phyloP scores from a whole-genome alignment of 345 rosid genomes.

The Punica granatum region DNA sequence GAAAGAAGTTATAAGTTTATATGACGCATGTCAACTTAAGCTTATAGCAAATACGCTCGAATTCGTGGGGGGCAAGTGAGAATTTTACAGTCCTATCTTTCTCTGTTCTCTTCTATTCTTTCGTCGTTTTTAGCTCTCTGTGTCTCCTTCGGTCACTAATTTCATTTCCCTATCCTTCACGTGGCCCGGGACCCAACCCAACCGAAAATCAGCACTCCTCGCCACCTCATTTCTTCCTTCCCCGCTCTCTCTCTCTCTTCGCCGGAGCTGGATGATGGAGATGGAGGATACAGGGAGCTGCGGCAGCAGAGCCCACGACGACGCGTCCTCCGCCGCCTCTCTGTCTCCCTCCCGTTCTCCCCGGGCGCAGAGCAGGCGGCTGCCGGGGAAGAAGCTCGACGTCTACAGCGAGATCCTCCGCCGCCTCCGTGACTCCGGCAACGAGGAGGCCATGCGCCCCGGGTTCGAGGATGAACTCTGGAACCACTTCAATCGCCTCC shows the following conservation, averaged over 20 bases:
- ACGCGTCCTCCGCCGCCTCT: neutral
- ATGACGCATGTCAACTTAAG: too few species aligned
- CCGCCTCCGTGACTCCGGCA: constrained; percentile 48
- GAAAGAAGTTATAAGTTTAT: too few species aligned
- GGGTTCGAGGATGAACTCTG: constrained; percentile 79
- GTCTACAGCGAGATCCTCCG: constrained; percentile 65
- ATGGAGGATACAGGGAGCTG: constrained; percentile 13
- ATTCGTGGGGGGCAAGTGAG: too few species aligned
- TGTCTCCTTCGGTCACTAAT: neutral
- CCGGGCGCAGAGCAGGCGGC: constrained; percentile 5
- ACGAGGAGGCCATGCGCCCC: constrained; percentile 44
- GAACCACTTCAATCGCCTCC: constrained; percentile 88
- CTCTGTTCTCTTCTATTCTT: too few species aligned
- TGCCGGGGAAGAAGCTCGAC: constrained; percentile 44
- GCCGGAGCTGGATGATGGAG: constrained; percentile 4
- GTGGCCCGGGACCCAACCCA: neutral
- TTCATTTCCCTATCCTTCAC: neutral
- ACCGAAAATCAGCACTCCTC: neutral
- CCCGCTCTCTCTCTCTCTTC: neutral
- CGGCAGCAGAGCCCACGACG: constrained; percentile 1
- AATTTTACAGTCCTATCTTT: too few species aligned
- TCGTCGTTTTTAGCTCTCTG: too few species aligned
- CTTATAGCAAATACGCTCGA: too few species aligned
- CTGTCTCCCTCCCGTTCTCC: neutral
- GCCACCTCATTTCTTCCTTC: neutral